These are phyloP conservation scores for Arthrobotrys conoides DNA, from an alignment of 2,329 filamentous ascomycete species.

Conservation along the genomic window DNA sequence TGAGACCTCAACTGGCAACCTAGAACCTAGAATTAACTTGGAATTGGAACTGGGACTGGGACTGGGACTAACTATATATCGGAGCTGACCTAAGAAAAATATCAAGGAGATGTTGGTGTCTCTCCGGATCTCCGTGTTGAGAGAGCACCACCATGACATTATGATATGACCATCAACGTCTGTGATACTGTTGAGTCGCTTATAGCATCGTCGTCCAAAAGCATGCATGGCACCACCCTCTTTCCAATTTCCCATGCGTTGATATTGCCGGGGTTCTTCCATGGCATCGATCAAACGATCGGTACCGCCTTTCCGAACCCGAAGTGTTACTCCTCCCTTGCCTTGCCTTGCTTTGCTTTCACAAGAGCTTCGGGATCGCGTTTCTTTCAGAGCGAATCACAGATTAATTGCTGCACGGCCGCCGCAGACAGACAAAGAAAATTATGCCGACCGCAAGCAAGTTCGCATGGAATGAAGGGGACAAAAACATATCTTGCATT, in stretches of 20 bases:
- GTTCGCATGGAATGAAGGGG: slow-evolving; percentile 13
- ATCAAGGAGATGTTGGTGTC: slow-evolving; percentile 23
- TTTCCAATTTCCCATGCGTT: slow-evolving; percentile 8
- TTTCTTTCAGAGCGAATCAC: not conserved
- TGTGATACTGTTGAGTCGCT: slow-evolving; percentile 18
- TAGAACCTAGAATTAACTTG: not conserved
- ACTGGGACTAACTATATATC: not conserved
- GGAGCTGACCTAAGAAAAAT: not conserved
- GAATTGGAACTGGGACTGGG: not conserved
- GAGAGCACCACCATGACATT: slow-evolving; percentile 14
- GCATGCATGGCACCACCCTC: slow-evolving; percentile 26
- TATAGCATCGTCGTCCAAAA: not conserved
- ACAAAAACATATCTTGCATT: slow-evolving; percentile 34
- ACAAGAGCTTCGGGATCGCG: slow-evolving; percentile 13
- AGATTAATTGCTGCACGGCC: not conserved
- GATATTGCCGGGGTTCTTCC: slow-evolving; percentile 27
- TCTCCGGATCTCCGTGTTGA: slow-evolving; percentile 24
- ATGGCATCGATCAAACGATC: slow-evolving; percentile 33
- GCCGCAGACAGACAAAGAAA: slow-evolving; percentile 7
- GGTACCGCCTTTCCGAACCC: slow-evolving; percentile 39
- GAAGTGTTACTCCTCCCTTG: not conserved
- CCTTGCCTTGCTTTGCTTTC: not conserved
- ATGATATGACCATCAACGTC: slow-evolving; percentile 22
- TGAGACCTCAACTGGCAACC: slow-evolving; percentile 12
- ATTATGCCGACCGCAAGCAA: slow-evolving; percentile 15